Conservation (phyloP, 23 red algal genomes). For the Gracilaria domingensis region DNA sequence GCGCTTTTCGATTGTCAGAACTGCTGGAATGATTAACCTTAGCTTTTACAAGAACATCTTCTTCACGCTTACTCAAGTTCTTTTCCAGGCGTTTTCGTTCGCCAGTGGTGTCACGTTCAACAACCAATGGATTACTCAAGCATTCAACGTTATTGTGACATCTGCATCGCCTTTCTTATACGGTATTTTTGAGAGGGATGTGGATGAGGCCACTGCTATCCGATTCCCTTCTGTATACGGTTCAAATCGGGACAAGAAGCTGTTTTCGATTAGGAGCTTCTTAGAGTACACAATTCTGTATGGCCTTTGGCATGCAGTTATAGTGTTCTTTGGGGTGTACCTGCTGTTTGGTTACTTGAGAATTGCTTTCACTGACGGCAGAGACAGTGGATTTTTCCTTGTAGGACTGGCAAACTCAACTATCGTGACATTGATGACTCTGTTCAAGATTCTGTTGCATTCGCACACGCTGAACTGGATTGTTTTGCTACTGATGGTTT, state of each 20-base stretch:
- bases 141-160: constrained; percentile 93
- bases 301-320: constrained; percentile 82
- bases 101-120: constrained; percentile 79
- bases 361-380: constrained; percentile 65
- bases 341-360: constrained; percentile 63
- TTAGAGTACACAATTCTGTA: constrained; percentile 78
- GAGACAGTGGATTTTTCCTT: constrained; percentile 66
- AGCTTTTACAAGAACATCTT: constrained; percentile 96
- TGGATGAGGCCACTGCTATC: constrained; percentile 70
- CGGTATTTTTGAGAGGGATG: constrained; percentile 88
- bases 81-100: constrained; percentile 83
- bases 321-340: constrained; percentile 79
- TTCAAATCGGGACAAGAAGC: constrained; percentile 65
- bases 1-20: constrained; percentile 81
- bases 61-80: constrained; percentile 81
- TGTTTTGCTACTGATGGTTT: constrained; percentile 63
- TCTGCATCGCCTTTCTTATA: constrained; percentile 78
- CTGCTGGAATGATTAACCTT: constrained; percentile 87
- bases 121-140: constrained; percentile 81
- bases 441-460: constrained; percentile 73
- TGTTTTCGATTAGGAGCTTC: constrained; percentile 70
- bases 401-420: constrained; percentile 72
- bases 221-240: constrained; percentile 78
- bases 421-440: constrained; percentile 48
- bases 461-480: constrained; percentile 84